These are phyloP conservation scores for Aspergillus sclerotiicarbonarius DNA, from an alignment of 495 filamentous ascomycete species.

Conservation along the genomic window DNA sequence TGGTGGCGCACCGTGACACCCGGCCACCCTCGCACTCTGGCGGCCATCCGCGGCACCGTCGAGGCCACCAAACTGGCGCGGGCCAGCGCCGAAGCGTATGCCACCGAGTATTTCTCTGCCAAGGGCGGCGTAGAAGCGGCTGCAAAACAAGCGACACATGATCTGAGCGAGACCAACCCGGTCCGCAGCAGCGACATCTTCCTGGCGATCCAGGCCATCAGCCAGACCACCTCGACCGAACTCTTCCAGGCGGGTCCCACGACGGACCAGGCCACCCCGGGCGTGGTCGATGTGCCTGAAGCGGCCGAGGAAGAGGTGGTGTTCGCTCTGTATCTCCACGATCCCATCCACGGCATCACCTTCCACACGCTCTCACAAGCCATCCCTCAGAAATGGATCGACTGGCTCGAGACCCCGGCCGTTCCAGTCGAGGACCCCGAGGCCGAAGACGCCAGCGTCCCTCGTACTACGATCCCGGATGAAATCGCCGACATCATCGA, in stretches of 20 bases:
- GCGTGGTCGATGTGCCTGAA: conserved; percentile 48
- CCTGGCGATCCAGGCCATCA: conserved; percentile 85
- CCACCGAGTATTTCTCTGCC: conserved; percentile 73
- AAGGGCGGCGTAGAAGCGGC: conserved; percentile 78
- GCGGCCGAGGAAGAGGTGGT: conserved; percentile 59
- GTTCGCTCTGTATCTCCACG: conserved; percentile 90
- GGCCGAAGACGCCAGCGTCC: conserved; percentile 30
- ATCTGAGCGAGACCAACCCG: conserved; percentile 78
- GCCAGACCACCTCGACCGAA: conserved; percentile 55
- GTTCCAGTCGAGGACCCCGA: conserved; percentile 45
- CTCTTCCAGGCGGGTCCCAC: conserved; percentile 63
- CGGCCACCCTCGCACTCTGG: conserved; percentile 67
- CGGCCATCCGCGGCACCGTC: conserved; percentile 71
- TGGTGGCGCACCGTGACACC: conserved; percentile 82
- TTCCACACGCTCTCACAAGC: conserved; percentile 81
- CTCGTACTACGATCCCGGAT: conserved; percentile 59
- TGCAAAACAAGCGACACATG: conserved; percentile 70
- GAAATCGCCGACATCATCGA: conserved; percentile 88
- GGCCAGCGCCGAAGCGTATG: conserved; percentile 83
- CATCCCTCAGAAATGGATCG: conserved; percentile 82
- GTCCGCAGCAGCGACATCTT: conserved; percentile 92
- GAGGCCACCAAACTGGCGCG: conserved; percentile 89
- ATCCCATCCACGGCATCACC: conserved; percentile 87
- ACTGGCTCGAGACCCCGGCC: conserved; percentile 82
- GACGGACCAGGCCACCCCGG: conserved; percentile 54